phyloP scores from a whole-genome alignment of 257 asterid species.

The Coffea canephora region DNA sequence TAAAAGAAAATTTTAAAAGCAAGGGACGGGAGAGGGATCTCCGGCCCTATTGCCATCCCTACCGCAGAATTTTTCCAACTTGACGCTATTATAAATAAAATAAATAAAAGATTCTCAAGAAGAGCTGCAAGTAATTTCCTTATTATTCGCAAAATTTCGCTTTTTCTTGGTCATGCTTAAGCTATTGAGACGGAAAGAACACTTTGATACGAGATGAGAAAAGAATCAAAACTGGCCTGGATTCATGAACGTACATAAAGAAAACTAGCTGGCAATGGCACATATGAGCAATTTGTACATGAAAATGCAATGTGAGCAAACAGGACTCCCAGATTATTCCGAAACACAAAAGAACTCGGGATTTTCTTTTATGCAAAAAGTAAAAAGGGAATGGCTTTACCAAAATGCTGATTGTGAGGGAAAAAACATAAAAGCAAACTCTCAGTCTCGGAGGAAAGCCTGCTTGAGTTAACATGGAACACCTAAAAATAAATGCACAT shows the following conservation, averaged over 20 bases:
- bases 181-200: too few species aligned
- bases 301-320: neutral
- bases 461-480: neutral
- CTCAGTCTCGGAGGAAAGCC: neutral
- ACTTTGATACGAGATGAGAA: too few species aligned
- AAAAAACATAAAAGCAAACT: neutral
- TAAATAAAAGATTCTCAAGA: neutral
- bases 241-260: neutral
- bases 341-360: neutral
- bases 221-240: neutral
- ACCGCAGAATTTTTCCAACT: constrained; percentile 2
- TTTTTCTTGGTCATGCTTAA: neutral
- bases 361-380: constrained; percentile 2
- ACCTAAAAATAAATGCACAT: neutral
- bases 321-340: constrained; percentile 2
- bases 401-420: constrained; percentile 13
- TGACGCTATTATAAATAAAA: constrained; percentile 1
- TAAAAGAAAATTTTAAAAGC: too few species aligned
- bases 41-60: too few species aligned
- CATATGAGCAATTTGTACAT: neutral
- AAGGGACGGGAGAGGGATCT: too few species aligned
- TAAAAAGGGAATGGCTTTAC: constrained; percentile 3
- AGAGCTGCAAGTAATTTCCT: too few species aligned
- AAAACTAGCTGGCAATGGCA: neutral
- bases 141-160: neutral